Conservation (phyloP, 108 stramenopile genomes). For the Stephanodiscus triporus region DNA sequence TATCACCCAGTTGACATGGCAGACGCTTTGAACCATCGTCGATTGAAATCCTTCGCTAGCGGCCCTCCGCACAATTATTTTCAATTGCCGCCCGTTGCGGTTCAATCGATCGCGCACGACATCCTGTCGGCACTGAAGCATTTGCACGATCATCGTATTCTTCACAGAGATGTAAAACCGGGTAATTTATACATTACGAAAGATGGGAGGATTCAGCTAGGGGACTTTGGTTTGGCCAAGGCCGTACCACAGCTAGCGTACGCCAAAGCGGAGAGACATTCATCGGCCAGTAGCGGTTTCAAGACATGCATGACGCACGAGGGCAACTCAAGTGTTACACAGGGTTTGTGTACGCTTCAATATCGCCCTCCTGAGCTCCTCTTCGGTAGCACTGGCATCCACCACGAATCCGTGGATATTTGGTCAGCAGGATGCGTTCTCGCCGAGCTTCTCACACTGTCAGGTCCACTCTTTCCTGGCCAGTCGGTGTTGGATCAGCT, state of each 20-base stretch:
- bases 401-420: constrained; percentile 53
- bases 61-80: constrained; percentile 26
- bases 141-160: constrained; percentile 85
- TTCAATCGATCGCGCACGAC: constrained; percentile 61
- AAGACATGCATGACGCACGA: constrained; percentile 4
- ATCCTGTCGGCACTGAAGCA: constrained; percentile 80
- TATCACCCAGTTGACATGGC: constrained; percentile 79
- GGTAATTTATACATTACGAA: constrained; percentile 78
- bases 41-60: constrained; percentile 36
- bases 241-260: constrained; percentile 24
- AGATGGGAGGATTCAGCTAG: constrained; percentile 63
- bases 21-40: constrained; percentile 56
- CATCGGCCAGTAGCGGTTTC: not conserved
- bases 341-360: constrained; percentile 72
- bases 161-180: constrained; percentile 96
- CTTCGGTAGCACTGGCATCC: constrained; percentile 54
- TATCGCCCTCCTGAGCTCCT: constrained; percentile 85
- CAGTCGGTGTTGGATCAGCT: constrained; percentile 76
- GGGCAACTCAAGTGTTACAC: constrained; percentile 4
- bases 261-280: not conserved
- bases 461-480: constrained; percentile 64
- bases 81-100: constrained; percentile 32
- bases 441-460: constrained; percentile 55
- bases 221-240: constrained; percentile 84
- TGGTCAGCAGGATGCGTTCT: constrained; percentile 71